Base-by-base conservation (phyloP, 2,329 filamentous ascomycete species). In the Zymoseptoria ardabiliae region DNA sequence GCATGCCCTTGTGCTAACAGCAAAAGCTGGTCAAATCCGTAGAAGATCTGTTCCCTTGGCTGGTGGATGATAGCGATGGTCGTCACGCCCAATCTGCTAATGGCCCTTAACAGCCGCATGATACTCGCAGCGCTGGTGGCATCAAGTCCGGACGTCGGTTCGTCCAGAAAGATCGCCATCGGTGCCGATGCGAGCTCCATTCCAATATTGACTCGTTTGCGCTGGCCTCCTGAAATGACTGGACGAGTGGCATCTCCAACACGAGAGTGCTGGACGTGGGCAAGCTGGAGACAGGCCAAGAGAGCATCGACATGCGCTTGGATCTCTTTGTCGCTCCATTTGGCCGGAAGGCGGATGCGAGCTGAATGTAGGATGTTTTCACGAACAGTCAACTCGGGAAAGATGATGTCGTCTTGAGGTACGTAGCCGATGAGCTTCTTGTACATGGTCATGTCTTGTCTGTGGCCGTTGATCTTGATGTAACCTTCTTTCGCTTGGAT, bases 291-390 rank as follows among this genome's bases (percentile, higher is more conserved):
- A 56, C 81, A 84, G 55, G 79, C 78, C 28, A 85, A 78, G n/a
- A 85, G 74, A 4, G 79, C 74, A 53, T 84, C 77, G n/a, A 84
- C 82, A 60, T 84, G 81, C 19, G 75, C 71, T 45, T 78, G 71
- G 45, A 84, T 80, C 2, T 82, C 79, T 11, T 62, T 64, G 45
- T 79, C 76, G 3, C 70, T 74, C 81, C 81, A 85, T 4, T 73
- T 78, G 2, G 76, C 72, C 0, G 82, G 81, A 13, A 85, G 72
- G 17, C 81, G 77, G 35, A 84, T 76, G 13, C 78, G 76, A 17
- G 82, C 83, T 0, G 82, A 84, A 62, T 85, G 82, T 4, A 84
- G 72, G 50, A 86, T 84, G 59, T 85, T 86, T 68, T 86, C 84
- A 55, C 79, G 78, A 4, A 86, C 82, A 0, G 83, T 86, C 52